These are phyloP conservation scores for Xylaria sp. DNA, from an alignment of 2,329 filamentous ascomycete species.

Conservation along the genomic window DNA sequence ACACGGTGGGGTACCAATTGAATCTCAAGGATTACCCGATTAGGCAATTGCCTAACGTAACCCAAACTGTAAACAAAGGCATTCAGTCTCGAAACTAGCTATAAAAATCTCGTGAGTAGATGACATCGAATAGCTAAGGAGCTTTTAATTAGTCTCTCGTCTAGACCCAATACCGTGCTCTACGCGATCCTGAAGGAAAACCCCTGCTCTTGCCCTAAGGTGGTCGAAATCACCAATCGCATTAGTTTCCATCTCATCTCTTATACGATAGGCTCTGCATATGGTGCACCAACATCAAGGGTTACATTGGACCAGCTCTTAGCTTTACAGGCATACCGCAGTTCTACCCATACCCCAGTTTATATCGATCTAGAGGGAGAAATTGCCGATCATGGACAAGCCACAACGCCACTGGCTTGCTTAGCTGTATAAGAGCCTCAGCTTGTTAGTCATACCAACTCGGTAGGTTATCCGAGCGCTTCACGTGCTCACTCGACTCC, in stretches of 20 bases:
- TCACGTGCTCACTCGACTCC: background rate
- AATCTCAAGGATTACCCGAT: background rate
- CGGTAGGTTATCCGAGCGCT: background rate
- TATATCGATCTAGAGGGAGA: background rate
- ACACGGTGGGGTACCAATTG: background rate
- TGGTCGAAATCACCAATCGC: slow-evolving; percentile 23
- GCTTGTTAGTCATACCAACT: background rate
- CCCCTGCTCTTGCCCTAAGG: background rate
- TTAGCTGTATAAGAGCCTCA: slow-evolving; percentile 1
- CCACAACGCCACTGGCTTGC: slow-evolving; percentile 16
- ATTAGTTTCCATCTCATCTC: slow-evolving; percentile 9
- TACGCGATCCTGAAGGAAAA: background rate
- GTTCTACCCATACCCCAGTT: background rate
- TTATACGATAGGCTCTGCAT: slow-evolving; percentile 5
- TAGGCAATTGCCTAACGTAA: background rate
- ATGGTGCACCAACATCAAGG: background rate
- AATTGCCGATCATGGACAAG: slow-evolving; percentile 11
- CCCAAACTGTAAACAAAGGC: background rate
- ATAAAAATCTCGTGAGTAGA: background rate
- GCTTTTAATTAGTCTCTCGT: background rate
- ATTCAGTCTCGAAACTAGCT: too few species aligned
- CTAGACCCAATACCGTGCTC: background rate
- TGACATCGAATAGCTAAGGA: background rate
- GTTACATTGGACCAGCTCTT: background rate
- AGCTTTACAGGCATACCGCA: background rate